Percentiles rank a stretch among this genome's conserved stretches.
Evolutionary conservation across 169 alveolate genomes (phyloP).

Genomic region (Plasmodium gaboni): DNA sequence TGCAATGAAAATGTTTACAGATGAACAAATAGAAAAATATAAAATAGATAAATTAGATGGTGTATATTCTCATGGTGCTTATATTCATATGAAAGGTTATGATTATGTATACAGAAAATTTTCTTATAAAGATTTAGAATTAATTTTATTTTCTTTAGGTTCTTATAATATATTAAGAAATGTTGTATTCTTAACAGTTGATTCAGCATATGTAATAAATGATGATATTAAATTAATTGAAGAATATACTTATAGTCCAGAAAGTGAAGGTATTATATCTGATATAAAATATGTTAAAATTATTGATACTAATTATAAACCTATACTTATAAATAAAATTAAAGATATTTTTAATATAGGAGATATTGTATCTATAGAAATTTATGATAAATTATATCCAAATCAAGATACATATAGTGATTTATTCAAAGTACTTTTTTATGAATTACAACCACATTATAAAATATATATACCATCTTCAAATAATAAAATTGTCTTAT

Average conservation of each 20-base stretch:
- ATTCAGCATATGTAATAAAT: conserved; percentile 22
- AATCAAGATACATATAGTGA: conserved; percentile 14
- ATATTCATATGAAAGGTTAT: conserved; percentile 25
- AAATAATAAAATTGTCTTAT: conserved; percentile 12
- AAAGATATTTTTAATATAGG: conserved; percentile 45
- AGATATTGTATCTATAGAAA: conserved; percentile 28
- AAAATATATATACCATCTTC: conserved; percentile 16
- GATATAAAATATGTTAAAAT: neutral
- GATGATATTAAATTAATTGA: neutral
- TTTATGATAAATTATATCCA: conserved; percentile 18
- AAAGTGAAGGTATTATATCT: neutral
- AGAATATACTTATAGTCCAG: neutral
- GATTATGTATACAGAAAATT: conserved; percentile 19
- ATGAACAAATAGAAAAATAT: conserved; percentile 24
- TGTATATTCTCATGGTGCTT: conserved; percentile 50
- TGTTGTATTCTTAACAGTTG: conserved; percentile 28
- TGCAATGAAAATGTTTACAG: conserved; percentile 22
- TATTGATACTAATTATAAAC: neutral
- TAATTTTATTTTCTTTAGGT: conserved; percentile 22
- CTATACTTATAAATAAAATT: conserved; percentile 17
- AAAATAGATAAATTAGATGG: conserved; percentile 39
- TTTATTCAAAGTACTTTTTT: neutral
- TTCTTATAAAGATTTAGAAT: conserved; percentile 20
- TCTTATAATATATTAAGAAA: conserved; percentile 12
- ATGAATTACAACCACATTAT: conserved; percentile 19